Evolutionary conservation across 2,329 filamentous ascomycete species (phyloP), one percentile per base, ranked within the genome.

Genomic region (Zasmidium angulare): DNA sequence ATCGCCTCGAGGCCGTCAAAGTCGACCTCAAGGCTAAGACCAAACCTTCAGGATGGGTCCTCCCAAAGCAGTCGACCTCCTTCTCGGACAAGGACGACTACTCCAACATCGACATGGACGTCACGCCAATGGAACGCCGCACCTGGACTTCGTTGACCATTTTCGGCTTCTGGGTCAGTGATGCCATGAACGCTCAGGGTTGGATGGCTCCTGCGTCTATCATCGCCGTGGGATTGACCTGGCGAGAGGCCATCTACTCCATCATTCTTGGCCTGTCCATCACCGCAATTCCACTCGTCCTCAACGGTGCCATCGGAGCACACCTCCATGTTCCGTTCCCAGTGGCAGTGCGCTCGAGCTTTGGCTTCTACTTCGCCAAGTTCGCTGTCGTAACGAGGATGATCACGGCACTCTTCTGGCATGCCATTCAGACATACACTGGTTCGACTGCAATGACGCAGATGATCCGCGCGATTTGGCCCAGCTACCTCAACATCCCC

Each of bases 361-460:
- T 82, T 76, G 83, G 83, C 0, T 85, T 84, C 72, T 84, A 79
- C 76, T 82, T 82, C 55, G 82, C 79, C 22, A 83, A 83, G 66
- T 74, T 85, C 40, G 78, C 81, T 22, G 82, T 85, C 54, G 66
- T 84, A 7, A 82, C 79, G 0, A 77, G 82, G 11, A 77, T 78
- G 43, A 80, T 85, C 57, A 77, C 85, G 2, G 82, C 82, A 3
- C 69, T 84, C 19, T 84, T 86, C 71, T 85, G 83, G 88, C 84
- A 88, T 55, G 85, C 86, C 0, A 87, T 89, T 50, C 85, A 89
- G 64, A 84, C 83, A 46, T 84, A 85, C 60, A 87, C 86, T 63
- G 86, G 86, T 0, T 85, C 82, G 0, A 82, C 83, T 58, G 76
- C 78, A 0, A 76, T 84, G 9, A 74, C 75, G 3, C 79, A 81